Evolutionary conservation across 2,329 filamentous ascomycete genomes (phyloP), one percentile per base, ranked within the genome.

Genomic region (Pseudogymnoascus sp.): DNA sequence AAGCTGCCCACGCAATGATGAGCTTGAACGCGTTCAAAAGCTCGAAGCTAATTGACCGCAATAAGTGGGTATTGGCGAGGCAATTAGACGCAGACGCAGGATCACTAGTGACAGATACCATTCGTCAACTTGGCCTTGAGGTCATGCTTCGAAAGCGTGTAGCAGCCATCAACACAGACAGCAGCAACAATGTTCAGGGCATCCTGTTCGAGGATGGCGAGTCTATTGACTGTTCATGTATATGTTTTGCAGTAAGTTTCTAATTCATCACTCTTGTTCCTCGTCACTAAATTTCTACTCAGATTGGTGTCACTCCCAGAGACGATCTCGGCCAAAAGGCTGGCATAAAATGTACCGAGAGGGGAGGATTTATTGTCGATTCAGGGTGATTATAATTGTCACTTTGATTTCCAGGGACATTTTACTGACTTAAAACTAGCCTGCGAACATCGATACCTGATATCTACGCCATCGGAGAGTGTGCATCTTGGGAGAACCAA

Each of bases 1-100:
- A 96, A 75, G 92, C 92, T 2, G 92, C 90, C 35, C 94, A 96
- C 69, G 92, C 92, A 1, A 92, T 96, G 89, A 87, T 92, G 77
- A 91, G 96, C 70, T 77, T 96, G 7, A 81, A 89, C 67, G 83
- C 86, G 59, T 95, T 88, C 70, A 78, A 81, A 11, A 83, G 85
- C 62, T 88, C 96, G 59, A 89, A 86, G 66, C 77, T 96, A 7
- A 85, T 96, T 59, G 92, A 96, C 73, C 81, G 90, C 59, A 93
- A 92, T 69, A 76, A 82, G 67, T 96, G 90, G 89, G 87, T 96
- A 0, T 73, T 96, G 43, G 90, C 88, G 60, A 80, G 92, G 60
- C 92, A 96, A 70, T 76, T 96, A 1, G 92, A 97, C 70, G 80
- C 78, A 7, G 90, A 95, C 71, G 92, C 90, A 0, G 92, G 92